Evolutionary conservation across 1,139 yeast genomes (phyloP), one percentile per base, ranked within the genome.

Genomic region (Pichia sp.): DNA sequence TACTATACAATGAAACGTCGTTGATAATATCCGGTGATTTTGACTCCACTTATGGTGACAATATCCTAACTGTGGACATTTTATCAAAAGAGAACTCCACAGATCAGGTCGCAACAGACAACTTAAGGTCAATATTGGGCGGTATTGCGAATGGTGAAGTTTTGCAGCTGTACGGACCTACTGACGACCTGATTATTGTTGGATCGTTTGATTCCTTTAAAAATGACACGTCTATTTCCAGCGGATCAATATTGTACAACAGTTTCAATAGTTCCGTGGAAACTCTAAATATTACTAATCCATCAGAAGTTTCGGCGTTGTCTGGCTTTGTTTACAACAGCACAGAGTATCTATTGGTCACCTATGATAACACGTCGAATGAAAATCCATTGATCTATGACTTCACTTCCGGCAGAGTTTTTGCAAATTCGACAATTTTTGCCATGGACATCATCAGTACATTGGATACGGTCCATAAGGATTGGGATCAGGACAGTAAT

Each of bases 21-120:
- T 53, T 66, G 26, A 64, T 57, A 49, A 63, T 66, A 37, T 75
- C 69, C 16, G 94, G 94, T 23, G 65, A 70, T 35, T 77, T 82
- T 49, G 53, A 62, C 8, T 67, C 78, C 2, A 51, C 57, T 10
- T 65, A 57, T 47, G 69, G 71, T 28, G 53, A 58, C 27, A 62
- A 67, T 44, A 54, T 68, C 29, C 45, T 68, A n/a, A 60, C 57
- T 3, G 49, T 62, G 26, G 52, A 53, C 27, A 46, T 63, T n/a
- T 27, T 2, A 49, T 41, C 40, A 42, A 40, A 37, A 42, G 10
- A 32, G 2, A 40, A 41, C 16, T 42, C 47, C 7, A 38, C 44
- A 38, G 49, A 44, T 29, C 45, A 48, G 33, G 35, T 49, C n/a
- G 36, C 44, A 10, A 46, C 51, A 3, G 39, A 48, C 1, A 45